These are phyloP conservation scores for Saccharomycopsis hybrid DNA, from an alignment of 1,139 yeast species.

Conservation along the genomic window DNA sequence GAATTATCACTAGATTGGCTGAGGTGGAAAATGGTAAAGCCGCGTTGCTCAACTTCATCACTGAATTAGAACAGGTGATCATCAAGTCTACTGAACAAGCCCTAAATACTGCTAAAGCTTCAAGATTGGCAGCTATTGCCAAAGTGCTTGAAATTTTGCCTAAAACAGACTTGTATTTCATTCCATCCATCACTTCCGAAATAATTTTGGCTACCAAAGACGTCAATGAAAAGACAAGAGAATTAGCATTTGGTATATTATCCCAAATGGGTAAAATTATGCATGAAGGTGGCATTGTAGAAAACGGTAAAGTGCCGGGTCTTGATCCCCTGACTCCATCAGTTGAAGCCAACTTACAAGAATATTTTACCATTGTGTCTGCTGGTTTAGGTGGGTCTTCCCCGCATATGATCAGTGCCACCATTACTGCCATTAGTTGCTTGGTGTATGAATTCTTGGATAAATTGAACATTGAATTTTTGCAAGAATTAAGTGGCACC, in stretches of 20 bases:
- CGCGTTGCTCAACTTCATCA: conserved; percentile 45
- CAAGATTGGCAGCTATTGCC: conserved; percentile 65
- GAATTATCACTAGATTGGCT: conserved; percentile 64
- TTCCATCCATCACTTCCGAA: conserved; percentile 80
- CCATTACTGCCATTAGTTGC: conserved; percentile 86
- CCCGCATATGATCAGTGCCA: conserved; percentile 94
- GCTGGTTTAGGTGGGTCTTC: conserved; percentile 95
- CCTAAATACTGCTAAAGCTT: conserved; percentile 73
- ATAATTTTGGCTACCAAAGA: conserved; percentile 90
- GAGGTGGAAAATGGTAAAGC: conserved; percentile 62
- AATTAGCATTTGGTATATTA: conserved; percentile 67
- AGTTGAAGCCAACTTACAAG: conserved; percentile 64
- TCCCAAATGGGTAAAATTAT: conserved; percentile 78
- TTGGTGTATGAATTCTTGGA: conserved; percentile 80
- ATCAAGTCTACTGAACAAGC: conserved; percentile 53
- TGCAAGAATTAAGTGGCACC: conserved; percentile 77
- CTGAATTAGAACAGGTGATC: conserved; percentile 55
- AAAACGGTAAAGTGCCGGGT: conserved; percentile 61
- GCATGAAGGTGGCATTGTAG: conserved; percentile 59
- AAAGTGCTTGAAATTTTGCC: conserved; percentile 59
- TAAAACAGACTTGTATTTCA: conserved; percentile 55
- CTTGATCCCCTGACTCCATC: conserved; percentile 52
- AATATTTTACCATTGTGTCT: conserved; percentile 86
- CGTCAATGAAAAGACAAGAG: conserved; percentile 86
- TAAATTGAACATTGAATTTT: conserved; percentile 45